Evolutionary conservation across 768 basidiomycete species (phyloP).

Genomic region (Gloeophyllum trabeum): DNA sequence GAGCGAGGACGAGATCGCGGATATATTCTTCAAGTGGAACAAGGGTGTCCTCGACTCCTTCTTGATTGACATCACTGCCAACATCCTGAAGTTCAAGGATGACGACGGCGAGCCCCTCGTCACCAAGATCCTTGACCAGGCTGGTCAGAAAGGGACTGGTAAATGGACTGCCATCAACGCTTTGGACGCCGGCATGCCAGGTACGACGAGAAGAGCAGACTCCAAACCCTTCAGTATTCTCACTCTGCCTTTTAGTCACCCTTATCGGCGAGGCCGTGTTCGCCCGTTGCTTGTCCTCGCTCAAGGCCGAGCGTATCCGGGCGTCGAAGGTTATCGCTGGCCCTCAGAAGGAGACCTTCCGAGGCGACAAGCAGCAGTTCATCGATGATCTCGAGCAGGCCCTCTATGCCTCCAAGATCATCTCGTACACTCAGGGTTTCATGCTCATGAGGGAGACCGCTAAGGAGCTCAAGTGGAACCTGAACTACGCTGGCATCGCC

Average conservation of each 20-base stretch:
- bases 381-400: constrained; percentile 99
- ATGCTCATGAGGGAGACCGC: constrained; percentile 99
- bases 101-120: constrained; percentile 89
- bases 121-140: constrained; percentile 88
- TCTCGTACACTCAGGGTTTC: constrained; percentile 99
- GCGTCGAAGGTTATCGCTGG: constrained; percentile 88
- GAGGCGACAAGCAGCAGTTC: constrained; percentile 96
- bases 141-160: constrained; percentile 98
- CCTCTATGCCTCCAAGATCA: constrained; percentile 98
- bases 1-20: constrained; percentile 80
- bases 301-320: constrained; percentile 91
- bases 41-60: constrained; percentile 99
- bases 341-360: constrained; percentile 88
- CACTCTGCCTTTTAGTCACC: too few relatives aligned
- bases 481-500: constrained; percentile 97
- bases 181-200: constrained; percentile 82
- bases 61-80: constrained; percentile 96
- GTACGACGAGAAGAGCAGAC: too few relatives aligned
- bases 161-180: constrained; percentile 99
- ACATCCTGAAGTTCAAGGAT: constrained; percentile 96
- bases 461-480: constrained; percentile 83
- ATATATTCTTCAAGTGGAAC: constrained; percentile 94
- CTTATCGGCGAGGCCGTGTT: constrained; percentile 99
- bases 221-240: too few relatives aligned
- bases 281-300: constrained; percentile 92